These are phyloP conservation scores for Fusarium odoratissimum DNA, from an alignment of 2,329 filamentous ascomycete species.

Conservation along the genomic window DNA sequence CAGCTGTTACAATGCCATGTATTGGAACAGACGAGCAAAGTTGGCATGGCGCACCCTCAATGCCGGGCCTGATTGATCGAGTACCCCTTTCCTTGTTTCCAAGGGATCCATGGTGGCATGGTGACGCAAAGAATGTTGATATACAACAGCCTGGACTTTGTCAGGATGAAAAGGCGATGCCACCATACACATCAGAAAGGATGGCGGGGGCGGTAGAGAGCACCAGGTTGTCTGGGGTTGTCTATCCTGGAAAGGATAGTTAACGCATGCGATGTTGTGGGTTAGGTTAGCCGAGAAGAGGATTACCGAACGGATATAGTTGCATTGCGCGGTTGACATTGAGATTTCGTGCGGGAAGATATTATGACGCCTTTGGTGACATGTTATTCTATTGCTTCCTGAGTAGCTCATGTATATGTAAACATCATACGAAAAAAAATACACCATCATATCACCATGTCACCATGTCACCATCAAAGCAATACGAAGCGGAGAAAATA, in stretches of 20 bases:
- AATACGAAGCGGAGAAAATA: neutral
- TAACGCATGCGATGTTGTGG: neutral
- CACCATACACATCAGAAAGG: neutral
- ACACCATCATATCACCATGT: neutral
- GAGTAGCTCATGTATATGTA: neutral
- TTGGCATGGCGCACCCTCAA: neutral
- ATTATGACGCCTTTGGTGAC: neutral
- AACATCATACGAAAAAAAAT: neutral
- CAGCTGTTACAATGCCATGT: neutral
- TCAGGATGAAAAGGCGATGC: neutral
- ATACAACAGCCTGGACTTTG: neutral
- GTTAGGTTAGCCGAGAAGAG: neutral
- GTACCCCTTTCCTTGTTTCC: neutral
- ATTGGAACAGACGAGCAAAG: constrained; percentile 7
- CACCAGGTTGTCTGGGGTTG: neutral
- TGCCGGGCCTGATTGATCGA: neutral
- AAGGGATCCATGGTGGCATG: neutral
- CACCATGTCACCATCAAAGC: neutral
- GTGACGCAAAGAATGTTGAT: neutral
- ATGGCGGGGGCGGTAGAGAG: neutral
- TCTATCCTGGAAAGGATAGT: neutral
- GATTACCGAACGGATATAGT: neutral
- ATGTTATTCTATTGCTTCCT: neutral
- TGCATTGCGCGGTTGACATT: neutral
- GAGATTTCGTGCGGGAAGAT: neutral